phyloP scores from a whole-genome alignment of 2,329 filamentous ascomycete genomes.

The Colletotrichum cordylinicola region DNA sequence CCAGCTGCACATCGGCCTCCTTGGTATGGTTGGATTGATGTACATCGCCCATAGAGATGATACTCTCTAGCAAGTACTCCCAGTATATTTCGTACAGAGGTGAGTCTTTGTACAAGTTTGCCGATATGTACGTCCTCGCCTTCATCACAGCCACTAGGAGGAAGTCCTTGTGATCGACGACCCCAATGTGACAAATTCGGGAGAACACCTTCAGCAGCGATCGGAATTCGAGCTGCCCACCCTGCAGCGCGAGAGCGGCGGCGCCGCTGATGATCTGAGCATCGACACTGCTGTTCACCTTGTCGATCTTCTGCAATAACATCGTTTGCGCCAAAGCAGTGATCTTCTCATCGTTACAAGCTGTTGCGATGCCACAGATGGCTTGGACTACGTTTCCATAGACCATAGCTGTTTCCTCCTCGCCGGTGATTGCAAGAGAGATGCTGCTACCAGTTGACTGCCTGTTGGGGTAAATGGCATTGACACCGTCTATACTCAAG shows the following conservation, averaged over 20 bases:
- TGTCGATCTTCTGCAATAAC: conserved; percentile 93
- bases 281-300: conserved; percentile 81
- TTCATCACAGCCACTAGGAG: conserved; percentile 79
- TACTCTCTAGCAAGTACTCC: conserved; percentile 80
- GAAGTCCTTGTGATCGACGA: conserved; percentile 70
- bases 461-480: conserved; percentile 56
- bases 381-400: conserved; percentile 94
- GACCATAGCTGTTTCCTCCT: conserved; percentile 79
- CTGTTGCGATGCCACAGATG: conserved; percentile 86
- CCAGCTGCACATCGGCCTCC: conserved; percentile 80
- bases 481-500: conserved; percentile 35
- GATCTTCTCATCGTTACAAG: conserved; percentile 87
- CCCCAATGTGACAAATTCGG: conserved; percentile 75
- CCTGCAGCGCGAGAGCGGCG: conserved; percentile 77
- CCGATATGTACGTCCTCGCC: conserved; percentile 81
- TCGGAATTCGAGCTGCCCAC: conserved; percentile 82
- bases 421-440: conserved; percentile 75
- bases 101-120: conserved; percentile 70
- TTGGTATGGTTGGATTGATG: conserved; percentile 76
- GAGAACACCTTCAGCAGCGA: conserved; percentile 85
- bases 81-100: conserved; percentile 84
- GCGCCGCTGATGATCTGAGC: conserved; percentile 85
- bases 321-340: conserved; percentile 93
- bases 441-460: conserved; percentile 77
- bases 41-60: conserved; percentile 89